Percentiles rank a stretch among this genome's conserved stretches.
Conservation (phyloP, 805 yeast genomes). For the Citeromyces matritensis region DNA sequence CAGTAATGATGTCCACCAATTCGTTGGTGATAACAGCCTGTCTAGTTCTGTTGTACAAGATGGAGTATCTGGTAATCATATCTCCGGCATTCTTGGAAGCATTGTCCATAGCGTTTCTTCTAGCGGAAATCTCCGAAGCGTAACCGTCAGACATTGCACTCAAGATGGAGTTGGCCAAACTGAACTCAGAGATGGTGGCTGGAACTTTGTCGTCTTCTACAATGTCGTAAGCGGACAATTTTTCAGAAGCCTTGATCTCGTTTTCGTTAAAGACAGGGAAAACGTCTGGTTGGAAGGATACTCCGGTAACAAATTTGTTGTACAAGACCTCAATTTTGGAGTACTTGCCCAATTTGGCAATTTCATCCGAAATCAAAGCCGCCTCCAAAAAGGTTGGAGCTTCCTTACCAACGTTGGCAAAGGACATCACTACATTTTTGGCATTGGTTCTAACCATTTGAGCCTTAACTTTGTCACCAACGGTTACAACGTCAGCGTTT, state of each 20-base stretch:
- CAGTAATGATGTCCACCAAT: slow-evolving; percentile 97
- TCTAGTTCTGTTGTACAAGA: slow-evolving; percentile 98
- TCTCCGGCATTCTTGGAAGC: slow-evolving; percentile 99
- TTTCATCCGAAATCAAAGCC: slow-evolving; percentile 76
- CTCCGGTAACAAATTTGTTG: slow-evolving; percentile 80
- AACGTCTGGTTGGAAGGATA: slow-evolving; percentile 75
- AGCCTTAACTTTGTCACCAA: slow-evolving; percentile 90
- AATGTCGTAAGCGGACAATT: slow-evolving; percentile 68
- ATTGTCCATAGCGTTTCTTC: slow-evolving; percentile 99
- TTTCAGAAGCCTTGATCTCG: slow-evolving; percentile 73
- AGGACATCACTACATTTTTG: slow-evolving; percentile 52
- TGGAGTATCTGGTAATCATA: slow-evolving; percentile 92
- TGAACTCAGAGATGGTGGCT: slow-evolving; percentile 62
- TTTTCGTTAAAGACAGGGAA: slow-evolving; percentile 53
- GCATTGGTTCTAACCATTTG: slow-evolving; percentile 79
- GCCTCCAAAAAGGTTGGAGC: slow-evolving; percentile 91
- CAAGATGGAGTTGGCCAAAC: slow-evolving; percentile 79
- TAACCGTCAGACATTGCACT: slow-evolving; percentile 95
- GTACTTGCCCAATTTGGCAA: slow-evolving; percentile 54
- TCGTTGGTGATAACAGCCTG: slow-evolving; percentile 99
- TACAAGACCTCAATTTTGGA: slow-evolving; percentile 66
- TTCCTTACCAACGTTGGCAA: slow-evolving; percentile 91
- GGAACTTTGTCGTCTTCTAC: slow-evolving; percentile 58
- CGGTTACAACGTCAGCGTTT: slow-evolving; percentile 64
- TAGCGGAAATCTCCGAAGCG: slow-evolving; percentile 94